Conservation (phyloP, 345 rosid genomes). For the Pseudoturritis turrita region DNA sequence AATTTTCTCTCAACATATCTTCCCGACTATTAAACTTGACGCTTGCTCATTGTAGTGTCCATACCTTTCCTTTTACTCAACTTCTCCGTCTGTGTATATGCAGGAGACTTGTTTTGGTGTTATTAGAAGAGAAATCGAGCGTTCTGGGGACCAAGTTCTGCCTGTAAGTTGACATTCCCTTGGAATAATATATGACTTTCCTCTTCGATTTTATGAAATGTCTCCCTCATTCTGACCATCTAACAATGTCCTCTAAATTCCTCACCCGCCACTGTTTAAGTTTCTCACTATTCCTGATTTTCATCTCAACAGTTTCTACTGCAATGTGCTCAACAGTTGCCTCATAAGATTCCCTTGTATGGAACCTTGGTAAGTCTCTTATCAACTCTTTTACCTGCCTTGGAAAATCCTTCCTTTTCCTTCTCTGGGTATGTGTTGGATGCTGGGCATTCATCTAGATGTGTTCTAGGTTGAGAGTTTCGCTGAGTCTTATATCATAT, state of each 20-base stretch:
- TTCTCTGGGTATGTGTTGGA: background rate
- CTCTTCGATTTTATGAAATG: background rate
- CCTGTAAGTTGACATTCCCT: constrained; percentile 31
- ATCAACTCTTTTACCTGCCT: background rate
- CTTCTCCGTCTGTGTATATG: background rate
- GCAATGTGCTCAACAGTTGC: constrained; percentile 82
- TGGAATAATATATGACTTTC: background rate
- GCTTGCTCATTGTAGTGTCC: background rate
- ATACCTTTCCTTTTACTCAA: background rate
- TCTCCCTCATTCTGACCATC: background rate
- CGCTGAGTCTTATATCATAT: background rate
- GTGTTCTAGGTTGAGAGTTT: background rate
- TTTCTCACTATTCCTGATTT: background rate
- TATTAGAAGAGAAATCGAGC: constrained; percentile 79
- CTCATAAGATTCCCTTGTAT: constrained; percentile 90
- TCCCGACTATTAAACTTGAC: too few relatives aligned
- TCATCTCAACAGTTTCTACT: constrained; percentile 59
- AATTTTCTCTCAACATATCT: background rate
- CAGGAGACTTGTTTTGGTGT: constrained; percentile 86
- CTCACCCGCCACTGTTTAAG: background rate
- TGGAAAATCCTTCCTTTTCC: background rate
- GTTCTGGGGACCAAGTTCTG: constrained; percentile 56
- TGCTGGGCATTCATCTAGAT: background rate
- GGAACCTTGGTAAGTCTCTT: constrained; percentile 72
- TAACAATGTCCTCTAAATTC: too few relatives aligned